A percentile compares a stretch with the other conserved stretches of the same genome.
These are phyloP conservation scores for Auricularia cornea DNA, from an alignment of 768 basidiomycete genomes.

Conservation along the genomic window DNA sequence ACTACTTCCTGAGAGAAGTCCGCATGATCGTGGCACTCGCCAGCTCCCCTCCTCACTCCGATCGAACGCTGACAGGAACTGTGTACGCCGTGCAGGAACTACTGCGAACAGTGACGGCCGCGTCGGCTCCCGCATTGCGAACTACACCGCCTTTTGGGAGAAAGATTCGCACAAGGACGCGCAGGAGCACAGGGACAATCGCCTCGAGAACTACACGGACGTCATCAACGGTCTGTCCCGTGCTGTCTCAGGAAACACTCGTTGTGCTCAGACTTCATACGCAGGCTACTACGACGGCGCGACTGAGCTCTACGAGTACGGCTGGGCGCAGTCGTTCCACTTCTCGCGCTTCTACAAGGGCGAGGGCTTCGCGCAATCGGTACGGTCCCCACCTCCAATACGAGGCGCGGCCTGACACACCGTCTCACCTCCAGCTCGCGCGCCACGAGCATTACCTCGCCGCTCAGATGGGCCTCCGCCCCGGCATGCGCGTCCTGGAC, in stretches of 20 bases:
- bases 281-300: slow-evolving; percentile 86
- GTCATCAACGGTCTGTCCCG: slow-evolving; percentile 75
- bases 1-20: too few relatives aligned
- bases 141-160: slow-evolving; percentile 86
- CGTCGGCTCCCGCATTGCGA: slow-evolving; percentile 58
- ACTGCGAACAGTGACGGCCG: slow-evolving; percentile 51
- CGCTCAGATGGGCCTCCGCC: slow-evolving; percentile 69
- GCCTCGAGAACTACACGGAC: slow-evolving; percentile 78
- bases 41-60: too few relatives aligned
- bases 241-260: background rate
- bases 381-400: slow-evolving; percentile 2
- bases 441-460: slow-evolving; percentile 98
- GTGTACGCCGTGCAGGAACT: too few relatives aligned
- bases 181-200: slow-evolving; percentile 54
- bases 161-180: slow-evolving; percentile 66
- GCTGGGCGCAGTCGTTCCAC: slow-evolving; percentile 88
- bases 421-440: slow-evolving; percentile 55
- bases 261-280: too few relatives aligned
- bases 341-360: slow-evolving; percentile 97
- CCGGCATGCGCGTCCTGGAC: slow-evolving; percentile 94
- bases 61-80: too few relatives aligned
- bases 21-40: too few relatives aligned
- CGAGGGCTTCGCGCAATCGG: slow-evolving; percentile 30
- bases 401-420: too few relatives aligned
- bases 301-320: slow-evolving; percentile 91